These are phyloP conservation scores for Phaffia rhodozyma DNA, from an alignment of 1,284 basidiomycete genomes.

Conservation along the genomic window DNA sequence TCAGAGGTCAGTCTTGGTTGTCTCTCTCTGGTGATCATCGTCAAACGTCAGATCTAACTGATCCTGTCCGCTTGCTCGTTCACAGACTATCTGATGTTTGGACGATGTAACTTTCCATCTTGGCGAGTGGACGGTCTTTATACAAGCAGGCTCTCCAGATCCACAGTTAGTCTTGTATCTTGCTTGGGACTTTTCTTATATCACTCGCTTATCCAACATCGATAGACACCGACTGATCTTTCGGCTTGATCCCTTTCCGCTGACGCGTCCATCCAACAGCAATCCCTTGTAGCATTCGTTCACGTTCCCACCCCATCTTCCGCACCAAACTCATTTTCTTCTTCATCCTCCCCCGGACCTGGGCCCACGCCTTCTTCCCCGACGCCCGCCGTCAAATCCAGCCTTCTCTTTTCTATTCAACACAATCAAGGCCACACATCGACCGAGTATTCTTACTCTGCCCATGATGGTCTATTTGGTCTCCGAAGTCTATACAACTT, in stretches of 20 bases:
- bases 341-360: constrained; percentile 27
- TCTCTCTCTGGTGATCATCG: not conserved
- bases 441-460: constrained; percentile 88
- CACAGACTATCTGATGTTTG: constrained; percentile 59
- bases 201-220: too few species aligned
- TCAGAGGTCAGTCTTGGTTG: constrained; percentile 49
- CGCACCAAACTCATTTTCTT: constrained; percentile 10
- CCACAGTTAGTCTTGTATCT: constrained; percentile 23
- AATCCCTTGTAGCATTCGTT: constrained; percentile 22
- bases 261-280: constrained; percentile 23
- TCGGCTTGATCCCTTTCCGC: constrained; percentile 9
- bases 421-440: constrained; percentile 88
- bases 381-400: constrained; percentile 38
- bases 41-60: not conserved
- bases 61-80: constrained; percentile 7
- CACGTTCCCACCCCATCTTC: constrained; percentile 40
- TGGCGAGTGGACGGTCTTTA: constrained; percentile 80
- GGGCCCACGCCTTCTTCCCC: constrained; percentile 25
- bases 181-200: constrained; percentile 27
- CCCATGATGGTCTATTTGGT: constrained; percentile 87
- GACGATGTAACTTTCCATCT: constrained; percentile 78
- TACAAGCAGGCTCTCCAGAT: constrained; percentile 53
- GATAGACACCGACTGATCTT: too few species aligned
- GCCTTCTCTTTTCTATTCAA: constrained; percentile 77
- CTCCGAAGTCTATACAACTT: constrained; percentile 86